A percentile compares a stretch with the other conserved stretches of the same genome.
Conservation (phyloP, 306 rosid genomes). For the Hippophae tibetana region DNA sequence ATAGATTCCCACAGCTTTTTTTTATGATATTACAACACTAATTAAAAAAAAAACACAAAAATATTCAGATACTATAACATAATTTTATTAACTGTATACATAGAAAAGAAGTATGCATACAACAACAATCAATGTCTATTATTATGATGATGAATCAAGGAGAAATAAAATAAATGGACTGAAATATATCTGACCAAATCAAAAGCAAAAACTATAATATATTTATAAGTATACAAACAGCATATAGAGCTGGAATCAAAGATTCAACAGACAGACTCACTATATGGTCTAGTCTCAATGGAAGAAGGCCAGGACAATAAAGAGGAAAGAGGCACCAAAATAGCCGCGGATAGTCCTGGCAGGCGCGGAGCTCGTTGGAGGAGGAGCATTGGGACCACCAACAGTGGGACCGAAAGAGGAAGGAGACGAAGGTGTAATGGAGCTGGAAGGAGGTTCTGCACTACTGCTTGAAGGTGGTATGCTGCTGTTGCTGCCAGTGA, state of each 20-base stretch:
- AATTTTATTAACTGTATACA: too few species aligned
- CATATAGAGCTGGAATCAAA: not conserved
- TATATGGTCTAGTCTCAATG: not conserved
- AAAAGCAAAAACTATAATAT: not conserved
- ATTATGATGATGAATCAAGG: not conserved
- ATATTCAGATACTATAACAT: too few species aligned
- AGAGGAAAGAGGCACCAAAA: conserved; percentile 13
- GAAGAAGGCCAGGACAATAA: conserved; percentile 19
- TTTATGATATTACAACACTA: too few species aligned
- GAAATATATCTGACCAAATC: not conserved
- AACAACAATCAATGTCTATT: not conserved
- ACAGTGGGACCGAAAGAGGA: conserved; percentile 13
- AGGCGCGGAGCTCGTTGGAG: conserved; percentile 23
- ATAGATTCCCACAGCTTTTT: too few species aligned
- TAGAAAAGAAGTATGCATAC: not conserved
- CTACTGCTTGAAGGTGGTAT: not conserved
- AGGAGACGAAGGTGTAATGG: not conserved
- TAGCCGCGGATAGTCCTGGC: conserved; percentile 12
- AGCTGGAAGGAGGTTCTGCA: conserved; percentile 10
- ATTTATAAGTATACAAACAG: too few species aligned
- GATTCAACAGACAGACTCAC: not conserved
- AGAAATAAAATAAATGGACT: not conserved
- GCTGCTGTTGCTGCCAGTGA: not conserved
- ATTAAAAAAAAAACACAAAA: too few species aligned
- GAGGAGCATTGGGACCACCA: conserved; percentile 13